Conservation (phyloP, 2,329 filamentous ascomycete genomes). For the Xylariaceae sp. region DNA sequence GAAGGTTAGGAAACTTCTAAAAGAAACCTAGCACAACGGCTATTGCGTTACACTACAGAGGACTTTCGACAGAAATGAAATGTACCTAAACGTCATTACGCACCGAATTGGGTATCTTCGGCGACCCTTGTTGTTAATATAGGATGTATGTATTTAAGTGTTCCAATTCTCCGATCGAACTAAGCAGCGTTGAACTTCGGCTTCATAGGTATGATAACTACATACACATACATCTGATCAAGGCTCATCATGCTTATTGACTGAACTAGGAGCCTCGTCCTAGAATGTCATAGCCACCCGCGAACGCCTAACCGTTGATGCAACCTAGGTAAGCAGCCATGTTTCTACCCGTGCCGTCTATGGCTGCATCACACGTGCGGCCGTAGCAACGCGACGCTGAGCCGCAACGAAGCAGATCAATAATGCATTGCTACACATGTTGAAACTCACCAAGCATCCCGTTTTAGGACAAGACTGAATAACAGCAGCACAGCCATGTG, state of each 20-base stretch:
- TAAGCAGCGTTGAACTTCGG: neutral
- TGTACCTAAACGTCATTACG: slow-evolving; percentile 16
- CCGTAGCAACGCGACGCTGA: slow-evolving; percentile 8
- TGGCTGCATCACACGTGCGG: slow-evolving; percentile 1
- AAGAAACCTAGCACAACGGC: slow-evolving; percentile 7
- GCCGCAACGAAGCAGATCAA: slow-evolving; percentile 14
- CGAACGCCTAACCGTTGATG: neutral
- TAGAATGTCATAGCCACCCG: neutral
- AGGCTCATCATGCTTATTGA: neutral
- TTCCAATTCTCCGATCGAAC: neutral
- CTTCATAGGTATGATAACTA: neutral
- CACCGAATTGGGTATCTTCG: neutral
- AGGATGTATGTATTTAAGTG: too few species aligned
- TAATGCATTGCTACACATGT: neutral
- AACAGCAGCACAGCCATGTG: neutral
- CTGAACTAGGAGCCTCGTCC: slow-evolving; percentile 4
- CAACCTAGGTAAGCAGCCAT: neutral
- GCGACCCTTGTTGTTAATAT: neutral
- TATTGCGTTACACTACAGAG: slow-evolving; percentile 18
- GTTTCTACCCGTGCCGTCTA: neutral
- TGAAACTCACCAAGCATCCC: neutral
- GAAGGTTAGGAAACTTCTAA: too few species aligned
- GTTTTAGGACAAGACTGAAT: neutral
- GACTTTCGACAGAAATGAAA: slow-evolving; percentile 20
- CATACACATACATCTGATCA: neutral